Conservation (phyloP, 768 basidiomycete genomes). For the Amanita rimosa region DNA sequence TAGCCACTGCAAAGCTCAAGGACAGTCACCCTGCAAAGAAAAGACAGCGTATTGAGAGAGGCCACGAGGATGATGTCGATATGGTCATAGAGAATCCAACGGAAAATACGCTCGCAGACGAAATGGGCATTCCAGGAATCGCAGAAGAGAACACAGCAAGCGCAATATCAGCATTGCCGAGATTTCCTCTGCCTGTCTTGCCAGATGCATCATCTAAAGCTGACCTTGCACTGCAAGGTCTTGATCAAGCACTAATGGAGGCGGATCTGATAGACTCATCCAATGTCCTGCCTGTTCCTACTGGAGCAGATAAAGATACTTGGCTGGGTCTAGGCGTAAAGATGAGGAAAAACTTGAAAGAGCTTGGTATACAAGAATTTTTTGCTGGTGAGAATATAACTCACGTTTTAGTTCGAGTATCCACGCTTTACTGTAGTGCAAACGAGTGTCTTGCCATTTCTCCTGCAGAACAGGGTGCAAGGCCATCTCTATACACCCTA, state of each 20-base stretch:
- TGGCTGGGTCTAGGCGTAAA: constrained; percentile 43
- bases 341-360: constrained; percentile 50
- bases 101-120: neutral
- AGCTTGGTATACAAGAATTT: constrained; percentile 74
- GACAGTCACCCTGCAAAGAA: neutral
- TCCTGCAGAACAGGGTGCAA: constrained; percentile 37
- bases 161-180: constrained; percentile 35
- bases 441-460: constrained; percentile 74
- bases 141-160: constrained; percentile 13
- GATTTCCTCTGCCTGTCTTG: constrained; percentile 56
- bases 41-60: neutral
- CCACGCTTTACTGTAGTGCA: constrained; percentile 51
- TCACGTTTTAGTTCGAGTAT: neutral
- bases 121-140: constrained; percentile 6
- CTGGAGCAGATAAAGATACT: constrained; percentile 27
- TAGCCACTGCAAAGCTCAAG: neutral
- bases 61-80: neutral
- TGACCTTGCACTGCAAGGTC: constrained; percentile 64
- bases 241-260: constrained; percentile 60
- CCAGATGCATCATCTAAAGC: constrained; percentile 63
- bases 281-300: constrained; percentile 30
- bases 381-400: constrained; percentile 62
- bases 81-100: neutral
- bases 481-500: constrained; percentile 55
- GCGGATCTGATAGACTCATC: constrained; percentile 61